Conservation (phyloP, 176 grass and related monocot genomes). For the Metroxylon sagu region DNA sequence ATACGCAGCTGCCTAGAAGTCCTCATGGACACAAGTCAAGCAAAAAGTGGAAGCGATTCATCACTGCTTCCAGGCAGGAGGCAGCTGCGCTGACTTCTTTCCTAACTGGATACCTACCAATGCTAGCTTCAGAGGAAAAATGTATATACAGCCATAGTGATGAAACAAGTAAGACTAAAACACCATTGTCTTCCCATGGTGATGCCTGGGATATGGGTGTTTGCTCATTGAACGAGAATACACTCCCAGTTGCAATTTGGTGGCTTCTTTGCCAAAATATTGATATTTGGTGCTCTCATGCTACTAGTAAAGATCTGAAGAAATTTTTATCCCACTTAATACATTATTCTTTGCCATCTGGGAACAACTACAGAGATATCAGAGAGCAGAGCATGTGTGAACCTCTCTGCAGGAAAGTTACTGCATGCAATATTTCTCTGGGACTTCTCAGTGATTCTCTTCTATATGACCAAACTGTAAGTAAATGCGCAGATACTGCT, state of each 20-base stretch:
- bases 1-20: slow-evolving; percentile 27
- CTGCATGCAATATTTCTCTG: slow-evolving; percentile 48
- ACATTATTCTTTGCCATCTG: slow-evolving; percentile 37
- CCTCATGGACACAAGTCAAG: slow-evolving; percentile 22
- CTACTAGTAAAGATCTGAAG: slow-evolving; percentile 62
- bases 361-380: slow-evolving; percentile 8
- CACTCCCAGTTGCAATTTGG: slow-evolving; percentile 66
- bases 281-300: slow-evolving; percentile 76
- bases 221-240: slow-evolving; percentile 56
- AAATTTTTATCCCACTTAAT: slow-evolving; percentile 69
- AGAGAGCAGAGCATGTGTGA: slow-evolving; percentile 18
- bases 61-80: slow-evolving; percentile 36
- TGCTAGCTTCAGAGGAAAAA: slow-evolving; percentile 34
- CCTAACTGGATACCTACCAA: slow-evolving; percentile 46
- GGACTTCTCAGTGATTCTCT: slow-evolving; percentile 64
- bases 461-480: slow-evolving; percentile 80
- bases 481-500: slow-evolving; percentile 5
- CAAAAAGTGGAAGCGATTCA: slow-evolving; percentile 23
- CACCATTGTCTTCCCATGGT: not conserved
- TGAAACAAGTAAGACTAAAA: slow-evolving; percentile 7
- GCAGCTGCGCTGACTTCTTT: slow-evolving; percentile 45
- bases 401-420: slow-evolving; percentile 29
- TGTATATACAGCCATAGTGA: slow-evolving; percentile 8
- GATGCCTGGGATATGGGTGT: slow-evolving; percentile 47
- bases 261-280: slow-evolving; percentile 67